Conservation (phyloP, 768 basidiomycete genomes). For the Pulveroboletus frians region DNA sequence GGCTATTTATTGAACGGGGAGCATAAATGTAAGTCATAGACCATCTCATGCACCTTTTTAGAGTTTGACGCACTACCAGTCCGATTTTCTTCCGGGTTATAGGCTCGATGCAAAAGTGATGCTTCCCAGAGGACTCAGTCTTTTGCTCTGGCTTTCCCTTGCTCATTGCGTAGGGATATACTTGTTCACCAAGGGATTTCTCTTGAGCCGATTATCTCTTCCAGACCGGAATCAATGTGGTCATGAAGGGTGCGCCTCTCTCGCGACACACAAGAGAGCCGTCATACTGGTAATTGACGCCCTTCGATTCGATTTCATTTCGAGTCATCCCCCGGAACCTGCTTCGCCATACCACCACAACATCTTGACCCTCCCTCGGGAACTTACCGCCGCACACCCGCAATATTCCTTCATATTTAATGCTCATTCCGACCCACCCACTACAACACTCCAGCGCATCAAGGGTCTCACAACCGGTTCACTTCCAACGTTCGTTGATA, state of each 20-base stretch:
- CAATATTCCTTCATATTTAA: slow-evolving; percentile 81
- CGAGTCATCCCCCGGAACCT: slow-evolving; percentile 55
- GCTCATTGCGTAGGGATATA: slow-evolving; percentile 77
- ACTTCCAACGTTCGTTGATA: slow-evolving; percentile 90
- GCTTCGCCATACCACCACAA: slow-evolving; percentile 72
- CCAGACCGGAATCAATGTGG: slow-evolving; percentile 42
- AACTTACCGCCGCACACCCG: slow-evolving; percentile 62
- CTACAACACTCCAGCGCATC: slow-evolving; percentile 89
- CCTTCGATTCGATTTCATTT: slow-evolving; percentile 89
- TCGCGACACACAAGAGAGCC: slow-evolving; percentile 71
- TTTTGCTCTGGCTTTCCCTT: slow-evolving; percentile 56
- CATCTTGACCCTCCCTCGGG: slow-evolving; percentile 70
- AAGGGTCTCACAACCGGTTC: slow-evolving; percentile 95
- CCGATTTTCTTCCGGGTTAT: not conserved
- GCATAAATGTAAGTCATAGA: not conserved
- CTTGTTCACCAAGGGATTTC: slow-evolving; percentile 89
- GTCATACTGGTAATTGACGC: slow-evolving; percentile 88
- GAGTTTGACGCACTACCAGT: not conserved
- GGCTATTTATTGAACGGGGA: not conserved
- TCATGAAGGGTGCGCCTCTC: slow-evolving; percentile 38
- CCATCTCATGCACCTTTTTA: not conserved
- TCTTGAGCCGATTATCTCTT: slow-evolving; percentile 60
- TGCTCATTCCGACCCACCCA: slow-evolving; percentile 90
- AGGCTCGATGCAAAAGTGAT: slow-evolving; percentile 16
- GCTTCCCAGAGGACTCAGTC: slow-evolving; percentile 11